These are phyloP conservation scores for Logfia minima DNA, from an alignment of 129 eudicot species.

Conservation along the genomic window DNA sequence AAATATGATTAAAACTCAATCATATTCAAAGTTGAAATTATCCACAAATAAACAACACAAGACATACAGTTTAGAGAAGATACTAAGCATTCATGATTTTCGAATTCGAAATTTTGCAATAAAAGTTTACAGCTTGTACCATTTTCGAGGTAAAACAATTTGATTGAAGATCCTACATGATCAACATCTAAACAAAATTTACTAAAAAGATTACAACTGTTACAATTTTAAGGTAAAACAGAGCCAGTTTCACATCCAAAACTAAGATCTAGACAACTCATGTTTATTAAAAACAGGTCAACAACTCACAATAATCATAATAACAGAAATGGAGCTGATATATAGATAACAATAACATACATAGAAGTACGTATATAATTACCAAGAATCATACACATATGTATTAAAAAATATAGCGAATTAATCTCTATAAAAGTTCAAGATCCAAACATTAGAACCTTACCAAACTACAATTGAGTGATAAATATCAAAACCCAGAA, in stretches of 20 bases:
- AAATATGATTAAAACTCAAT: neutral
- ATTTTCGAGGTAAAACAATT: neutral
- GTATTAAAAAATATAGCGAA: slow-evolving; percentile 4
- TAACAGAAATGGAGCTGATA: too few species aligned
- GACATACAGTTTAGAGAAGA: neutral
- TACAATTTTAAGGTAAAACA: neutral
- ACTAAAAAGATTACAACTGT: neutral
- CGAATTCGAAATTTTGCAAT: neutral
- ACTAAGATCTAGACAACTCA: neutral
- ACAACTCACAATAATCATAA: neutral
- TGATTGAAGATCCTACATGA: neutral
- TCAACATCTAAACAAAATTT: neutral
- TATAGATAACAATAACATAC: neutral
- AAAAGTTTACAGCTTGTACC: neutral
- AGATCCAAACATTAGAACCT: neutral
- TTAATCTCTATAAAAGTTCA: neutral
- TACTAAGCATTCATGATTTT: neutral
- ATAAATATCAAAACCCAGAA: neutral
- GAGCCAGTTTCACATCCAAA: neutral
- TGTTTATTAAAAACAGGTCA: neutral
- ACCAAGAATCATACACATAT: slow-evolving; percentile 7
- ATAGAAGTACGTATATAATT: neutral
- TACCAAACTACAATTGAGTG: neutral
- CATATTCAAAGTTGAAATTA: neutral
- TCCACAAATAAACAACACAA: neutral